Percentiles rank a stretch among this genome's conserved stretches.
Conservation (phyloP, 2,329 filamentous ascomycete genomes). For the Stachybotrys chartarum region DNA sequence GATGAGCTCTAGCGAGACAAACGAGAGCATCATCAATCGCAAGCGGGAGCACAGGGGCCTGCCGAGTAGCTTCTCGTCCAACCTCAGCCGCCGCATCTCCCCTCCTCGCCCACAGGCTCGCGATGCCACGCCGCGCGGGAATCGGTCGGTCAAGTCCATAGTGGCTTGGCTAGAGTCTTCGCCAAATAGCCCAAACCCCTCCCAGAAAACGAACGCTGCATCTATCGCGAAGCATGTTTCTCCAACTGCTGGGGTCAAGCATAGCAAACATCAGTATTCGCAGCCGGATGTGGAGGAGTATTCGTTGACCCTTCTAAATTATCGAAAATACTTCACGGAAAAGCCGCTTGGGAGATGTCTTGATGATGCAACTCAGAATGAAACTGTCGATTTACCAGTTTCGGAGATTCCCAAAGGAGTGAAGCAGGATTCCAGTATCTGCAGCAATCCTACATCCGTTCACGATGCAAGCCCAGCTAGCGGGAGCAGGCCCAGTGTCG, state of each 20-base stretch:
- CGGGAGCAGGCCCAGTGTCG: not conserved
- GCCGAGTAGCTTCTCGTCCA: constrained; percentile 20
- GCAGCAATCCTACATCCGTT: not conserved
- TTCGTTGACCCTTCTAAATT: constrained; percentile 23
- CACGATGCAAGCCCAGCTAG: not conserved
- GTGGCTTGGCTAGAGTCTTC: constrained; percentile 21
- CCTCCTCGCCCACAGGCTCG: constrained; percentile 1
- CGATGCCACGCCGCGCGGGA: not conserved
- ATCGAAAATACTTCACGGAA: constrained; percentile 22
- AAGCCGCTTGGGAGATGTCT: constrained; percentile 22
- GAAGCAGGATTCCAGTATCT: not conserved
- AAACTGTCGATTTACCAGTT: not conserved
- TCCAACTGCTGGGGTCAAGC: not conserved
- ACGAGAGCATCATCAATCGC: constrained; percentile 7
- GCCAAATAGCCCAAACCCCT: not conserved
- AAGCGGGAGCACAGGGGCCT: constrained; percentile 11
- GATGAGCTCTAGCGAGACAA: not conserved
- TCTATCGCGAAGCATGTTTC: not conserved
- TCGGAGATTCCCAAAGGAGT: not conserved
- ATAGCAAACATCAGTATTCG: not conserved
- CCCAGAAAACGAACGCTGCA: not conserved
- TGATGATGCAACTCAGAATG: constrained; percentile 7
- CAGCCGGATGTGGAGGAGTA: constrained; percentile 18
- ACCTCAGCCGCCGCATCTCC: constrained; percentile 12
- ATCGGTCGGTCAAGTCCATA: constrained; percentile 21